Base-by-base conservation (phyloP, 2,329 filamentous ascomycete species). In the Fusarium veterinarium region DNA sequence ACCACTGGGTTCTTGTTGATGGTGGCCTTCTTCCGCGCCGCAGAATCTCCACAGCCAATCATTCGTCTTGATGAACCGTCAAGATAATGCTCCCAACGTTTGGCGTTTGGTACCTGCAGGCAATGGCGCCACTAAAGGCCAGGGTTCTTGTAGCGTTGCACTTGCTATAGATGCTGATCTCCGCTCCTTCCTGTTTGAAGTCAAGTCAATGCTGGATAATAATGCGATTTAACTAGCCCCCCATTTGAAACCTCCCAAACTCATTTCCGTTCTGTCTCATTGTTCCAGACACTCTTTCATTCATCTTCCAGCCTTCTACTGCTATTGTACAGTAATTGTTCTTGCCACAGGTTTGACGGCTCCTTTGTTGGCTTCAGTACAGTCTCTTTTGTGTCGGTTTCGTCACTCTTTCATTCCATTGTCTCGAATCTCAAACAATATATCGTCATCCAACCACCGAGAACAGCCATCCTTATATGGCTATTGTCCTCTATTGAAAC, bases 361-460 rank as follows among this genome's bases (percentile, higher is more conserved):
- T 52, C 28, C 59, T 62, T 61, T 64, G 44, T 74, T 64, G 61
- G 37, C 46, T 35, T 40, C 40, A 66, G 60, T 49, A 41, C 58
- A 35, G 33, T 66, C 20, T 28, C 51, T 51, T 46, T 48, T 14
- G 53, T 37, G 48, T 58, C 59, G 63, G 52, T 75, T 69, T 65
- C 64, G 59, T 75, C 66, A 40, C 31, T 76, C 72, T 64, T 75
- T 74, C 67, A 69, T 77, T 74, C 69, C 61, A 63, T 69, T 75
- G 60, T 46, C 45, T 28, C 49, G 42, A 30, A 46, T 60, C 56
- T 71, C 33, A 66, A 53, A 75, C 68, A 76, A 68, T 64, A 70
- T 37, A 55, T 53, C 57, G 51, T 45, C 46, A 55, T 60, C 64
- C 49, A 72, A 53, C 59, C 52, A 56, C 56, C 42, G 48, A 57